Base-by-base conservation (phyloP, 345 rosid genomes). In the Rubroshorea leprosula region DNA sequence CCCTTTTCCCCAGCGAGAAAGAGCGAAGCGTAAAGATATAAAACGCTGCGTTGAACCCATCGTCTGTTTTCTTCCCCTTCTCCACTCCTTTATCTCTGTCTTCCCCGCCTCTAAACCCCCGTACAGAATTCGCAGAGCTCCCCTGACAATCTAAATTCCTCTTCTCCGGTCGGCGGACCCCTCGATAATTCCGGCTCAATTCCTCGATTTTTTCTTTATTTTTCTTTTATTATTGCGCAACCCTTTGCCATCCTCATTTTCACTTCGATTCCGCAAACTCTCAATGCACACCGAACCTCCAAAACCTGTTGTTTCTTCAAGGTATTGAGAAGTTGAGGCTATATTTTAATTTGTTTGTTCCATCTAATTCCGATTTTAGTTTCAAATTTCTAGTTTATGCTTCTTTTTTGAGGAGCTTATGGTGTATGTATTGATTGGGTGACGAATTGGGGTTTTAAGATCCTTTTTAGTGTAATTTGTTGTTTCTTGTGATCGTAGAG, bases 21-120 rank as follows among this genome's bases (percentile, higher is more conserved):
- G 43, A 47, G 62, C n/a, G 39, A 57, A 57, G 62, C 50, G 65
- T 39, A 39, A 64, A 68, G 66, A 41, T 66, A 66, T 58, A 75
- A 74, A 75, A 75, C 77, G 79, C 67, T 22, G 43, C 72, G 75
- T 72, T 66, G 65, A 46, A 29, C 6, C 19, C 39, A 19, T 4
- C 57, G 35, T 23, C 39, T 48, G 8, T 60, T 49, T 4, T 21
- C 46, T 7, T 49, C 26, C 62, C 11, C 50, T 60, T 23, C 12
- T 41, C 21, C 26, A 44, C 25, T 22, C 53, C 6, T 39, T 39
- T 0, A 43, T 31, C 25, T 12, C 19, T 15, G 51, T 49, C 59
- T 35, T 12, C 27, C 51, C 3, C 26, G 41, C 56, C 44, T 50
- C 45, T 25, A 17, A 19, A 49, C 29, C 17, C 46, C 52, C 4